A percentile compares a stretch with the other conserved stretches of the same genome.
Conservation (phyloP, 2,329 filamentous ascomycete genomes). For the Thelonectria blattea region DNA sequence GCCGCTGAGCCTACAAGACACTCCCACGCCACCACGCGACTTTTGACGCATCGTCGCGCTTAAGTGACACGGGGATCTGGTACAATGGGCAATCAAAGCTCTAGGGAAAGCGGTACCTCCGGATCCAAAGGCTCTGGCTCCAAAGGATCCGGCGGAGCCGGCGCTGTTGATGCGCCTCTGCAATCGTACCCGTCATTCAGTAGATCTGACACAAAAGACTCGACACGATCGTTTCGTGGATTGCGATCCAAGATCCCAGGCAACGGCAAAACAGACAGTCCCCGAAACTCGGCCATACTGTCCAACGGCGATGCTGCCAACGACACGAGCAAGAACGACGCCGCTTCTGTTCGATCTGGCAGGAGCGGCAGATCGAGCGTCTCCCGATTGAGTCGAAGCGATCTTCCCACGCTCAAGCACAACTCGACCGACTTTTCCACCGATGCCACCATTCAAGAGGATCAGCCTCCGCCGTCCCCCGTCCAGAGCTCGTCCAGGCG, state of each 20-base stretch:
- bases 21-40: constrained; percentile 38
- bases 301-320: constrained; percentile 61
- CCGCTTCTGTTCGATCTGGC: constrained; percentile 74
- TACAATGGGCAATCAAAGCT: constrained; percentile 77
- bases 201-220: constrained; percentile 92
- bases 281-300: constrained; percentile 74
- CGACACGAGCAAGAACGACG: constrained; percentile 70
- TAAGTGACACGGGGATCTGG: constrained; percentile 27
- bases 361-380: constrained; percentile 62
- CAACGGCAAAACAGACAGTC: constrained; percentile 75
- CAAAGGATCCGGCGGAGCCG: constrained; percentile 56
- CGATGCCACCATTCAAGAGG: constrained; percentile 55
- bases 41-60: constrained; percentile 37
- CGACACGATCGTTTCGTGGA: constrained; percentile 81
- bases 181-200: constrained; percentile 91
- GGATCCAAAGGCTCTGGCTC: constrained; percentile 56
- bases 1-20: constrained; percentile 30
- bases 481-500: constrained; percentile 75
- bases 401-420: constrained; percentile 49
- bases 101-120: constrained; percentile 58
- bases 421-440: constrained; percentile 50
- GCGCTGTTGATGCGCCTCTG: constrained; percentile 56
- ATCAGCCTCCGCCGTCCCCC: constrained; percentile 80
- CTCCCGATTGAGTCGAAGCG: constrained; percentile 54
- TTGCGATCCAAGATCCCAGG: constrained; percentile 91